phyloP scores from a whole-genome alignment of 2,329 filamentous ascomycete species.

The Fusarium duplospermum region DNA sequence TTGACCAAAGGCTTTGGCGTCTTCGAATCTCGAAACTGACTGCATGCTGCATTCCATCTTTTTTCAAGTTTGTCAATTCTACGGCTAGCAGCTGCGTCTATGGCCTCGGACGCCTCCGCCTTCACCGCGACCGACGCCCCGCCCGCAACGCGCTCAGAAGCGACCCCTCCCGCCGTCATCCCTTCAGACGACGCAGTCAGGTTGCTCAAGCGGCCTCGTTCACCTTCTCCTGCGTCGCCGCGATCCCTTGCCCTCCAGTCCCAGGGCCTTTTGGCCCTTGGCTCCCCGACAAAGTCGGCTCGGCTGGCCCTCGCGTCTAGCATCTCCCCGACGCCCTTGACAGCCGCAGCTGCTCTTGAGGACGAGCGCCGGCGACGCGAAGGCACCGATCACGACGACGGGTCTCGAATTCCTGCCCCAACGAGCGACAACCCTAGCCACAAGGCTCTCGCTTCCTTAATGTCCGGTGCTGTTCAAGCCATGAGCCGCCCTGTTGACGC shows the following conservation, averaged over 20 bases:
- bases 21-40: constrained; percentile 40
- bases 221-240: constrained; percentile 58
- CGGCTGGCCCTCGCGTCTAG: constrained; percentile 59
- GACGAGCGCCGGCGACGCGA: constrained; percentile 64
- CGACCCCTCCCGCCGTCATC: constrained; percentile 51
- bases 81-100: constrained; percentile 49
- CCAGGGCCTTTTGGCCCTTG: constrained; percentile 51
- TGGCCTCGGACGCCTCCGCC: constrained; percentile 66
- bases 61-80: constrained; percentile 34
- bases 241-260: constrained; percentile 44
- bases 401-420: constrained; percentile 54
- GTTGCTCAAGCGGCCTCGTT: constrained; percentile 59
- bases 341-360: constrained; percentile 65
- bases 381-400: constrained; percentile 51
- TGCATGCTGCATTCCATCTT: constrained; percentile 33
- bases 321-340: constrained; percentile 60
- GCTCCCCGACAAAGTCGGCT: constrained; percentile 66
- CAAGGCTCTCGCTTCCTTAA: constrained; percentile 63
- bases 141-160: constrained; percentile 51
- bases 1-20: constrained; percentile 43
- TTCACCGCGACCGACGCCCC: constrained; percentile 65
- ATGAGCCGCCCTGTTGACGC: constrained; percentile 69
- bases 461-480: constrained; percentile 63
- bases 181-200: constrained; percentile 53
- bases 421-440: constrained; percentile 67